phyloP scores from a whole-genome alignment of 2,329 filamentous ascomycete genomes.

The Neocatenulostroma microsporum region DNA sequence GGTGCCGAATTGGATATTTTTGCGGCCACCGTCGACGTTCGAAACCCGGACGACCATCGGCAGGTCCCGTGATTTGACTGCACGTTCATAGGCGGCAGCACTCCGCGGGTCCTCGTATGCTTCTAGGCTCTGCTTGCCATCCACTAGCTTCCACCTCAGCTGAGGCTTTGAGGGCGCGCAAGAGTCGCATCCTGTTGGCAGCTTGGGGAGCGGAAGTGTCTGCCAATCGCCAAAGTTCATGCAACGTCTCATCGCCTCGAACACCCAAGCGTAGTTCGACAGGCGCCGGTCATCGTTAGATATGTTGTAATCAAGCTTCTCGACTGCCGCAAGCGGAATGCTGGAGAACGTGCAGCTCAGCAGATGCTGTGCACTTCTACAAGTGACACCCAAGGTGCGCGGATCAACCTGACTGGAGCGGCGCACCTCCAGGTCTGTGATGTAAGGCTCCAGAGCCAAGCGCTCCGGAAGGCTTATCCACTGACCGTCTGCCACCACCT shows the following conservation, averaged over 20 bases:
- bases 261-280: conserved; percentile 14
- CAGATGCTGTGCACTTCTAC: not conserved
- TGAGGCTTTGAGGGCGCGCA: conserved; percentile 35
- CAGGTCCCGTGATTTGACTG: conserved; percentile 43
- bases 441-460: too few relatives aligned
- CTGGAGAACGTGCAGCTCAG: not conserved
- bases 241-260: conserved; percentile 21
- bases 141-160: conserved; percentile 32
- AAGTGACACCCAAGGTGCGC: too few relatives aligned
- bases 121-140: conserved; percentile 25
- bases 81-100: conserved; percentile 45
- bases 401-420: too few relatives aligned
- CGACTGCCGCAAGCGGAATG: too few relatives aligned
- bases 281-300: conserved; percentile 12
- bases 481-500: too few relatives aligned
- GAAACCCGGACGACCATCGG: conserved; percentile 14
- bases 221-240: conserved; percentile 15
- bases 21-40: not conserved
- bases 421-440: too few relatives aligned
- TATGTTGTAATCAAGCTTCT: conserved; percentile 1
- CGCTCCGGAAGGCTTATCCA: too few relatives aligned
- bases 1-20: conserved; percentile 18
- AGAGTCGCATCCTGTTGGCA: conserved; percentile 5
- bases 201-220: not conserved
- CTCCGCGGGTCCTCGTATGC: conserved; percentile 45